Base-by-base conservation (phyloP, 805 yeast genomes). In the Lipomyces spencermartinsiae region DNA sequence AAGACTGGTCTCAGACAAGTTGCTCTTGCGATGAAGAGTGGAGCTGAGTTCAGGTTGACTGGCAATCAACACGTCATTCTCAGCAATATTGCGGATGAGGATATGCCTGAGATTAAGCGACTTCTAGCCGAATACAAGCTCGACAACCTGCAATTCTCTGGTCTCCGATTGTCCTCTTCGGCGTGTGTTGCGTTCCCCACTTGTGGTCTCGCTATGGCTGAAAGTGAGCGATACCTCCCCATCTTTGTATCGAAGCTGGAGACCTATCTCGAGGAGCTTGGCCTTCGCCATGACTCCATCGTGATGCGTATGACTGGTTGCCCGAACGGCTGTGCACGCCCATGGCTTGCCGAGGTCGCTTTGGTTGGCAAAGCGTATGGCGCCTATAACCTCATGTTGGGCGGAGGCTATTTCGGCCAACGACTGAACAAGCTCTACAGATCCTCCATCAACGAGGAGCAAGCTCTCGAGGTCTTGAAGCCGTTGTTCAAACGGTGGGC, bases 241-340 rank as follows among this genome's bases (percentile, higher is more conserved):
- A 89, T 84, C 61, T 84, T 94, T 74, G 86, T 94, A 73, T 79
- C 89, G 71, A 92, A 93, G 80, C 81, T 94, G 68, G 98, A 94
- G 80, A 86, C 83, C n/a, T 87, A 92, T 25, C 83, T 94, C 67
- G 98, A 94, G 80, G 97, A 93, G 76, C 87, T 88, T 73, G 98
- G 98, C 8, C 85, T 94, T 74, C 90, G 97, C 77, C 97, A 93
- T 75, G 98, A 94, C 80, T 89, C 97, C 7, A 85, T 94, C 73
- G 97, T 93, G 31, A 90, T 94, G 97, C 88, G 98, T 83, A 93
- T 94, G 98, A 94, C 98, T 37, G 98, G 98, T 66, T 94, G 98
- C 85, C 98, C 98, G 64, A 94, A 94, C 79, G 98, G 98, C 73
- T 94, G 98, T 83, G 95, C 98, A 31, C 88, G 98, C 80, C 98